Percentiles rank a stretch among this genome's conserved stretches.
phyloP scores from a whole-genome alignment of 257 asterid genomes.

The Lycium barbarum region DNA sequence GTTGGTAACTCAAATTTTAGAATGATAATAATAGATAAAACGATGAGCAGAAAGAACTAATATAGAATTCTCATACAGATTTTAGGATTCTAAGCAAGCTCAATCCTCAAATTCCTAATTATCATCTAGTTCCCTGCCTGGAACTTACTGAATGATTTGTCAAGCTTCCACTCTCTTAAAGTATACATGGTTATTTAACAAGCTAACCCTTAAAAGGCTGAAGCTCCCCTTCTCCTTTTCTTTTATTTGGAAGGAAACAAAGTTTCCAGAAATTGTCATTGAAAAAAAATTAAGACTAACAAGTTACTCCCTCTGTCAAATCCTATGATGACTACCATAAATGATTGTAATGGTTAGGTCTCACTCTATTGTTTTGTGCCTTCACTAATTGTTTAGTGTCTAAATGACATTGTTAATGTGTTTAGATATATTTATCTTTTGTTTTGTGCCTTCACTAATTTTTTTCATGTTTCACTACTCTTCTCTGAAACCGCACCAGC shows the following conservation, averaged over 20 bases:
- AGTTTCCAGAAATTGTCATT: not conserved
- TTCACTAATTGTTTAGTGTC: too few species aligned
- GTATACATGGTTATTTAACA: not conserved
- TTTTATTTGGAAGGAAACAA: not conserved
- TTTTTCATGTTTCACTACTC: too few species aligned
- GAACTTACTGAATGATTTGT: not conserved
- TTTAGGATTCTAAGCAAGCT: not conserved
- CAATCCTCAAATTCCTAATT: constrained; percentile 17
- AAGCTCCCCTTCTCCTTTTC: not conserved
- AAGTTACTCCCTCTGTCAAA: too few species aligned
- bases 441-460: too few species aligned
- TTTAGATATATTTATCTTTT: too few species aligned
- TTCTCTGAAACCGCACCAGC: too few species aligned
- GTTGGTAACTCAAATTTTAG: too few species aligned
- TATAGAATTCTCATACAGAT: not conserved
- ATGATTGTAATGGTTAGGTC: too few species aligned
- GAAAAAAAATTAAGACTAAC: not conserved
- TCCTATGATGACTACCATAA: too few species aligned
- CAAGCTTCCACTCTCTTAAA: too few species aligned
- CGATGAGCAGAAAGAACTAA: not conserved
- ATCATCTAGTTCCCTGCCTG: constrained; percentile 3
- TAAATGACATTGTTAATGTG: too few species aligned
- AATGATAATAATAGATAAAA: not conserved
- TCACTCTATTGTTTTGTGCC: too few species aligned
- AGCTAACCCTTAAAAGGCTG: not conserved